These are phyloP conservation scores for Apostasia shenzhenica DNA, from an alignment of 106 monocot species.

Conservation along the genomic window DNA sequence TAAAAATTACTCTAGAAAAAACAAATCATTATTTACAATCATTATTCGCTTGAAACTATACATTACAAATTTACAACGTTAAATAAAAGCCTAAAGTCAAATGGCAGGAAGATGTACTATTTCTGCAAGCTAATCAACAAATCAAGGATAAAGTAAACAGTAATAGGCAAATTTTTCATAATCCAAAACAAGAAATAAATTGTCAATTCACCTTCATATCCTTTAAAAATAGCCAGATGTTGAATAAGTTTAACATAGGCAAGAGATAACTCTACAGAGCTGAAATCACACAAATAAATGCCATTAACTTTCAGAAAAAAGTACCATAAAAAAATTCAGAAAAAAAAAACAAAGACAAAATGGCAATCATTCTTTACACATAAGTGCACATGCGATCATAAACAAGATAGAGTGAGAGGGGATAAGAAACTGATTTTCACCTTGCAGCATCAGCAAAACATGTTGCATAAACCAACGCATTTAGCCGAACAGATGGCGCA, in stretches of 20 bases:
- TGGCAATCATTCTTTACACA: not conserved
- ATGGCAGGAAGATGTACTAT: no score
- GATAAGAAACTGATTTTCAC: constrained; percentile 10
- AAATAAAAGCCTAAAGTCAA: no score
- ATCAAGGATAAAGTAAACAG: no score
- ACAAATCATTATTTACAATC: no score
- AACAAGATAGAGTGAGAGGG: no score
- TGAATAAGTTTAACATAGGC: constrained; percentile 92
- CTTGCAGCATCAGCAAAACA: constrained; percentile 91
- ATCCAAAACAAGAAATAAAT: no score
- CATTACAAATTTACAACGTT: no score
- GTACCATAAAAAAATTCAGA: not conserved
- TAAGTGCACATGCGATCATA: no score
- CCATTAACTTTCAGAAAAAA: not conserved
- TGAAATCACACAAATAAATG: constrained; percentile 28
- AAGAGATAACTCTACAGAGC: constrained; percentile 75
- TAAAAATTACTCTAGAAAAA: no score
- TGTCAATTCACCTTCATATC: constrained; percentile 53
- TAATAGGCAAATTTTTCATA: no score
- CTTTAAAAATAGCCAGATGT: constrained; percentile 71
- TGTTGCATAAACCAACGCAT: constrained; percentile 73
- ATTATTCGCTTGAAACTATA: no score
- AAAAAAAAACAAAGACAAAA: not conserved
- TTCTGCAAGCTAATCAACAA: no score
- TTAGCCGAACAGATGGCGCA: constrained; percentile 72